Evolutionary conservation across 768 basidiomycete species (phyloP).

Genomic region (Strobilomyces confusus): DNA sequence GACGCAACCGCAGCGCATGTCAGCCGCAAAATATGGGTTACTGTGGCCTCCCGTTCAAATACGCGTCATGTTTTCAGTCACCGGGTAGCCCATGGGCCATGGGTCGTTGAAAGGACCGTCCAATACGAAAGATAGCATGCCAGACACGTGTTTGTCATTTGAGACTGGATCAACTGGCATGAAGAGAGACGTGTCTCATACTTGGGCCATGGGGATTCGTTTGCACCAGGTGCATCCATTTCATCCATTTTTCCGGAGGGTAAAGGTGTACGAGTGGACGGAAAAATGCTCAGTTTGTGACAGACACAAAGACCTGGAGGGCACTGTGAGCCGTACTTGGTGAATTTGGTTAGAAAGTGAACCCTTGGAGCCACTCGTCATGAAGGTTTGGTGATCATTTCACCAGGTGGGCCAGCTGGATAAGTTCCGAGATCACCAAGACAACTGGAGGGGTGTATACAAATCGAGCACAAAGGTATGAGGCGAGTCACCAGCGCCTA

Average conservation of each 20-base stretch:
- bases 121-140: conserved; percentile 4
- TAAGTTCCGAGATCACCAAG: background rate
- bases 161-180: background rate
- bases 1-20: background rate
- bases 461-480: conserved; percentile 1
- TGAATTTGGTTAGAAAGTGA: too few relatives aligned
- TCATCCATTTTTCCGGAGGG: too few relatives aligned
- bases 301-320: too few relatives aligned
- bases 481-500: background rate
- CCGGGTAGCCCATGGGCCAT: background rate
- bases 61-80: background rate
- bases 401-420: background rate
- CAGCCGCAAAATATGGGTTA: background rate
- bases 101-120: background rate
- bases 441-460: background rate
- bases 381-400: too few relatives aligned
- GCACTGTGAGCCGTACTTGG: too few relatives aligned
- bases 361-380: too few relatives aligned
- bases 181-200: too few relatives aligned
- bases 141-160: conserved; percentile 4
- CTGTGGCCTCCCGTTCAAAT: background rate
- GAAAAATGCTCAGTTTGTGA: too few relatives aligned
- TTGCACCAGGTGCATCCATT: background rate
- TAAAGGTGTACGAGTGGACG: too few relatives aligned
- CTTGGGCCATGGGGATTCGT: background rate